These are phyloP conservation scores for Monosporozyma servazzii DNA, from an alignment of 805 yeast species.

Conservation along the genomic window DNA sequence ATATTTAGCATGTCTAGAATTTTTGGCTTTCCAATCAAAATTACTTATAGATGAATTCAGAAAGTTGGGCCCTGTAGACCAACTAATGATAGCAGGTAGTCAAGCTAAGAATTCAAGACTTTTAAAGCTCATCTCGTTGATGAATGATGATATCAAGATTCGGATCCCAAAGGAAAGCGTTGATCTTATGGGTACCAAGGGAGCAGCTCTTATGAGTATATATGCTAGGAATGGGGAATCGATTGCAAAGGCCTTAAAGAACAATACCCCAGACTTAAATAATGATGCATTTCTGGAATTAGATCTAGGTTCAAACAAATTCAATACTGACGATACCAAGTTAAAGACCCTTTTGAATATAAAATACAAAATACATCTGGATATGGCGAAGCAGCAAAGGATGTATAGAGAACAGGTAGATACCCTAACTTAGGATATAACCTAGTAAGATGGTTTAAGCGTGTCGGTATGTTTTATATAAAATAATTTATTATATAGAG, in stretches of 20 bases:
- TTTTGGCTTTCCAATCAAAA: constrained; percentile 41
- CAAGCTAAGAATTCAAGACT: constrained; percentile 42
- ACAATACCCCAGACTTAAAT: neutral
- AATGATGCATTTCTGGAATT: neutral
- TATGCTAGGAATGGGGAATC: constrained; percentile 4
- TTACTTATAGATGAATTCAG: constrained; percentile 32
- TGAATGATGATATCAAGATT: constrained; percentile 13
- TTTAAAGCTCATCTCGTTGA: constrained; percentile 24
- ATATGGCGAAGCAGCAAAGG: constrained; percentile 31
- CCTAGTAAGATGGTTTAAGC: neutral
- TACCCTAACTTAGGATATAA: neutral
- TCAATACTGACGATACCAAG: neutral
- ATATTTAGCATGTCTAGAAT: constrained; percentile 42
- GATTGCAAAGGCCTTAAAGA: neutral
- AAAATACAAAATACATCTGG: constrained; percentile 22
- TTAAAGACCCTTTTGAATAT: constrained; percentile 11
- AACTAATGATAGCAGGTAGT: constrained; percentile 40
- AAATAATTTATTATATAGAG: neutral
- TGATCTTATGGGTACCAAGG: constrained; percentile 17
- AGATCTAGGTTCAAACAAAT: neutral
- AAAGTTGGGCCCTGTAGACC: constrained; percentile 1
- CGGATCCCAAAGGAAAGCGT: constrained; percentile 8
- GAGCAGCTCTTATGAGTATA: constrained; percentile 16
- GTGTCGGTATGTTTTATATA: neutral
- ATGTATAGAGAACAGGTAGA: constrained; percentile 24